Evolutionary conservation across 2,329 filamentous ascomycete genomes (phyloP).

Genomic region (Fusarium camptoceras): DNA sequence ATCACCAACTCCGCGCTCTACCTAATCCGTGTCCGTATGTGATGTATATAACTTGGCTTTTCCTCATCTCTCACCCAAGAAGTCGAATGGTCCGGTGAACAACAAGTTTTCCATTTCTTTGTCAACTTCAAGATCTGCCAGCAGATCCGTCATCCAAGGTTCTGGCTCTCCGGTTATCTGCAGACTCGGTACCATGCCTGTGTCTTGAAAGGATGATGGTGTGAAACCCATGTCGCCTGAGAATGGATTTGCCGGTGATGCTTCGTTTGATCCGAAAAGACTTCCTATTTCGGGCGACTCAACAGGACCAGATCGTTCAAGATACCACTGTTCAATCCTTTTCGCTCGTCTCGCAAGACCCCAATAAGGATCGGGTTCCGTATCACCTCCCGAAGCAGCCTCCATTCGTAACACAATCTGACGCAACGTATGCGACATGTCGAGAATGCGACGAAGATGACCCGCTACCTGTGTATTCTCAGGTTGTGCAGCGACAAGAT

Average conservation of each 20-base stretch:
- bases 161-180: constrained; percentile 30
- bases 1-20: constrained; percentile 24
- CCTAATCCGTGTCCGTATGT: constrained; percentile 28
- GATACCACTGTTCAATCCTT: constrained; percentile 43
- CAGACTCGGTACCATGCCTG: constrained; percentile 25
- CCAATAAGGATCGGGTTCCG: constrained; percentile 43
- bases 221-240: constrained; percentile 19
- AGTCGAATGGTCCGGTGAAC: constrained; percentile 40
- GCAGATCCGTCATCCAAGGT: constrained; percentile 31
- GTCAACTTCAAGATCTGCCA: constrained; percentile 37
- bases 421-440: constrained; percentile 46
- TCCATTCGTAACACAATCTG: constrained; percentile 48
- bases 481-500: constrained; percentile 46
- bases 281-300: constrained; percentile 32
- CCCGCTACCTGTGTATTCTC: constrained; percentile 42
- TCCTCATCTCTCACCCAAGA: constrained; percentile 28
- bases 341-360: constrained; percentile 38
- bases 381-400: constrained; percentile 29
- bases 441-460: constrained; percentile 48
- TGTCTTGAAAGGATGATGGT: constrained; percentile 17
- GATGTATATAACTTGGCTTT: not conserved
- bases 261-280: constrained; percentile 31
- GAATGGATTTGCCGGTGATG: constrained; percentile 24
- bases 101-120: constrained; percentile 33
- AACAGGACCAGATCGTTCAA: constrained; percentile 22